Conservation (phyloP, 2,329 filamentous ascomycete genomes). For the Xylariales sp. region DNA sequence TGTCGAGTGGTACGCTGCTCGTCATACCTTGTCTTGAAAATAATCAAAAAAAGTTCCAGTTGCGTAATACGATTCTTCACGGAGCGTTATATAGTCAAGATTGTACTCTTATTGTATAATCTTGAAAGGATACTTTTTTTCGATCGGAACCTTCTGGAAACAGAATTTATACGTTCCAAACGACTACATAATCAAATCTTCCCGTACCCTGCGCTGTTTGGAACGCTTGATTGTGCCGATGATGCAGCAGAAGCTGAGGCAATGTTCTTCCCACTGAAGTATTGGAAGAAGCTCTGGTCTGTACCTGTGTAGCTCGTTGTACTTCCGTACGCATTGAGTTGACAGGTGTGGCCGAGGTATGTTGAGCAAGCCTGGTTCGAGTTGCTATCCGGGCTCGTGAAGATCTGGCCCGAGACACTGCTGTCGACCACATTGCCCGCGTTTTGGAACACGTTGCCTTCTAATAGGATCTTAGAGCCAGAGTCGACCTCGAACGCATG, state of each 20-base stretch:
- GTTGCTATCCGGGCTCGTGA: conserved; percentile 32
- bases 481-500: conserved; percentile 59
- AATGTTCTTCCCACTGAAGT: conserved; percentile 65
- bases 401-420: conserved; percentile 33
- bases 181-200: conserved; percentile 16
- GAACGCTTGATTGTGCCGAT: conserved; percentile 29
- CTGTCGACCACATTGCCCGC: conserved; percentile 35
- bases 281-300: conserved; percentile 61
- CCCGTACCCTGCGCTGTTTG: conserved; percentile 30
- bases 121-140: not conserved
- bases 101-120: not conserved
- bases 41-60: too few species aligned
- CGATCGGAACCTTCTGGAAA: not conserved
- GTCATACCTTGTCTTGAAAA: too few species aligned
- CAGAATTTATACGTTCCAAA: not conserved
- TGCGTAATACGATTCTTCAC: too few species aligned
- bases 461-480: conserved; percentile 57
- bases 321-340: conserved; percentile 61
- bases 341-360: conserved; percentile 61
- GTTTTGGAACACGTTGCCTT: conserved; percentile 63
- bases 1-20: too few species aligned
- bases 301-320: conserved; percentile 54
- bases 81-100: not conserved
- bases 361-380: conserved; percentile 34
- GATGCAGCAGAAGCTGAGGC: conserved; percentile 55